phyloP scores from a whole-genome alignment of 2,329 filamentous ascomycete species.

The Nectriaceae sp. region DNA sequence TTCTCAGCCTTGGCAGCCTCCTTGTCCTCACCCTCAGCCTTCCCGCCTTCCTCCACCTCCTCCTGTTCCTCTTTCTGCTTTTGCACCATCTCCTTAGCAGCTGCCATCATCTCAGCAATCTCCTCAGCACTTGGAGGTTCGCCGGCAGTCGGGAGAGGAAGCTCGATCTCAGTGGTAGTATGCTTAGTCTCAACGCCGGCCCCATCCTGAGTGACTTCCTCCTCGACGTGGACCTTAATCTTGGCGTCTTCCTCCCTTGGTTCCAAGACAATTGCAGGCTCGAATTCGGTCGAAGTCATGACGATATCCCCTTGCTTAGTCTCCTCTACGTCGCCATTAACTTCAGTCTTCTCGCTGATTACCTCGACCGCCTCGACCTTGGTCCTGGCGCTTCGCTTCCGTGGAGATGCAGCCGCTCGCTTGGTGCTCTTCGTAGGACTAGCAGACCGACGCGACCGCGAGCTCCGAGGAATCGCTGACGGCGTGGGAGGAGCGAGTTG shows the following conservation, averaged over 20 bases:
- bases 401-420: constrained; percentile 52
- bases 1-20: constrained; percentile 36
- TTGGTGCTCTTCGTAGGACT: constrained; percentile 56
- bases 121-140: constrained; percentile 76
- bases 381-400: constrained; percentile 53
- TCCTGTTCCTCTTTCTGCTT: constrained; percentile 54
- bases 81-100: constrained; percentile 86
- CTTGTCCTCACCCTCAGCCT: constrained; percentile 46
- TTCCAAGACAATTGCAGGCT: constrained; percentile 50
- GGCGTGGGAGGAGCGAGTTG: constrained; percentile 53
- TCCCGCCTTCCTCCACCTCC: constrained; percentile 33
- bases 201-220: constrained; percentile 56
- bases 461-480: constrained; percentile 44
- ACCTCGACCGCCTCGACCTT: constrained; percentile 42
- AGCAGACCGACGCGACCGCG: constrained; percentile 56
- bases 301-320: constrained; percentile 35
- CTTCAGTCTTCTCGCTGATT: constrained; percentile 28
- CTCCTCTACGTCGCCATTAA: constrained; percentile 34
- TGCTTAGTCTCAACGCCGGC: constrained; percentile 67
- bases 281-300: constrained; percentile 52
- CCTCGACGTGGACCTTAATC: constrained; percentile 71
- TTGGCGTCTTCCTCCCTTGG: constrained; percentile 58
- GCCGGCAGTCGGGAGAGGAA: constrained; percentile 60
- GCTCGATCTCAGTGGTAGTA: constrained; percentile 74
- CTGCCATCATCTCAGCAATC: constrained; percentile 78